phyloP scores from a whole-genome alignment of 345 rosid species.

The Eucalyptus polyanthemos region DNA sequence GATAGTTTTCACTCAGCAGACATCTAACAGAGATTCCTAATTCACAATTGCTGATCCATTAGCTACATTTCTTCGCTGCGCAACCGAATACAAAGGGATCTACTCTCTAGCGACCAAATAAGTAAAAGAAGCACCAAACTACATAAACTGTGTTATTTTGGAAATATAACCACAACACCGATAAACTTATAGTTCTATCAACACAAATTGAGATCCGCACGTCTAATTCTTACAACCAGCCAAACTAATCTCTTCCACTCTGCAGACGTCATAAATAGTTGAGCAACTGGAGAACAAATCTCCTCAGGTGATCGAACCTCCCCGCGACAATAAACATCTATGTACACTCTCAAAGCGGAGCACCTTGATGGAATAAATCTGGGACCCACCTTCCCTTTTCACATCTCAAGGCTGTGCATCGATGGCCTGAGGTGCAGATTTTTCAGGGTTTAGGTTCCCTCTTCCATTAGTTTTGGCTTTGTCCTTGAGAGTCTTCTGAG shows the following conservation, averaged over 20 bases:
- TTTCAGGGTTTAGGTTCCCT: slow-evolving; percentile 10
- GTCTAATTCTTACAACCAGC: not conserved
- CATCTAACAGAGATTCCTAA: not conserved
- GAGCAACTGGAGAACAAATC: not conserved
- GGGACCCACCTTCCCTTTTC: not conserved
- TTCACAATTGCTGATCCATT: not conserved
- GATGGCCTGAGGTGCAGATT: slow-evolving; percentile 13
- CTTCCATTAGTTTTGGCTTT: slow-evolving; percentile 14
- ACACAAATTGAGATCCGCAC: not conserved
- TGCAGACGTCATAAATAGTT: not conserved
- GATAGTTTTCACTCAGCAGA: not conserved
- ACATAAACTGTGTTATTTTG: not conserved
- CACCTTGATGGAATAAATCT: not conserved
- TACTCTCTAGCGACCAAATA: not conserved
- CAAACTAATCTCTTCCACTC: not conserved
- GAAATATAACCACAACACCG: not conserved
- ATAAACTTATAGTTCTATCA: not conserved
- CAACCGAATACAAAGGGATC: not conserved
- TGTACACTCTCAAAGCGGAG: not conserved
- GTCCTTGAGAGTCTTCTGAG: slow-evolving; percentile 16
- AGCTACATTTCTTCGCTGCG: not conserved
- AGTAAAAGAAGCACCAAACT: not conserved
- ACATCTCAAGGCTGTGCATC: not conserved
- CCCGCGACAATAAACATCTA: not conserved
- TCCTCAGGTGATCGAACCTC: not conserved